A percentile compares a stretch with the other conserved stretches of the same genome.
phyloP scores from a whole-genome alignment of 169 alveolate genomes.

The Plasmodium coatneyi region DNA sequence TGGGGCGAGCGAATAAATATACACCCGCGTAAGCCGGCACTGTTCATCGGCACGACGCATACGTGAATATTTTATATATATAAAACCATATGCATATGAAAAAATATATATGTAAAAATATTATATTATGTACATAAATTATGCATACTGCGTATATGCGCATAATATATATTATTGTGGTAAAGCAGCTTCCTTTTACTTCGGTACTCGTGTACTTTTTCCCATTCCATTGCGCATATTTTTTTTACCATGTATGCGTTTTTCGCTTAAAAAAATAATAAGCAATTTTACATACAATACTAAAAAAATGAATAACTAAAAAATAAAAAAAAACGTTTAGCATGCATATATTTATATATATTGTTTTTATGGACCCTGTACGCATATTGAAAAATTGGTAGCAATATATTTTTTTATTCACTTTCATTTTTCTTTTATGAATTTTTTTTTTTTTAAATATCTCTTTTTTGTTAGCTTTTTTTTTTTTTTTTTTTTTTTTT shows the following conservation, averaged over 20 bases:
- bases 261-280: background rate
- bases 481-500: slow-evolving; percentile 3
- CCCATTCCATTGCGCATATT: background rate
- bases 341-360: background rate
- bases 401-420: slow-evolving; percentile 1
- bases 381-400: background rate
- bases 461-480: background rate
- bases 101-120: no score
- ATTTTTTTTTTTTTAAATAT: background rate
- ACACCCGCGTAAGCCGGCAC: background rate
- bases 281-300: background rate
- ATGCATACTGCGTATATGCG: background rate
- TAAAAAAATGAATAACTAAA: background rate
- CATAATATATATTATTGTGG: background rate
- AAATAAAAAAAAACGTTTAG: background rate
- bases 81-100: background rate
- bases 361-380: background rate
- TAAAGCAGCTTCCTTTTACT: background rate
- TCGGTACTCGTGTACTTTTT: background rate
- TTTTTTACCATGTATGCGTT: background rate
- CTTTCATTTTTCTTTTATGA: slow-evolving; percentile 10
- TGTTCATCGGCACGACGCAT: background rate
- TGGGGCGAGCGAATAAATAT: background rate
- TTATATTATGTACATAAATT: no score
- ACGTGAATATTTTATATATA: background rate